Evolutionary conservation across 345 rosid genomes (phyloP).

Genomic region (Brassica cretica): DNA sequence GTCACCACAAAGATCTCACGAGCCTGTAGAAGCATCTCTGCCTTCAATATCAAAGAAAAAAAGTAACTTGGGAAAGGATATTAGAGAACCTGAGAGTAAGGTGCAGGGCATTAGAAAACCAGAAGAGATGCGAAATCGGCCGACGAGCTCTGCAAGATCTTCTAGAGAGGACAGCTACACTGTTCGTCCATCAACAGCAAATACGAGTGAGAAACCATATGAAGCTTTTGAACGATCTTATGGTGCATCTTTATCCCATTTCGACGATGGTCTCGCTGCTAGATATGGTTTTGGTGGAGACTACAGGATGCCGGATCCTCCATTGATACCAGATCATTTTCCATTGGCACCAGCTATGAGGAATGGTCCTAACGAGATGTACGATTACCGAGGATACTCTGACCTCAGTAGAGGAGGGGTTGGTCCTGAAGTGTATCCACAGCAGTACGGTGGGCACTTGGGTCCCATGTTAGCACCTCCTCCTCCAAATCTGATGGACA

Average conservation of each 20-base stretch:
- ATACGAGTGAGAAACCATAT: conserved; percentile 24
- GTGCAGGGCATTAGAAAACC: conserved; percentile 15
- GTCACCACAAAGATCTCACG: conserved; percentile 32
- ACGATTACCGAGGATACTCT: conserved; percentile 37
- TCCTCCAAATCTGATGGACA: conserved; percentile 40
- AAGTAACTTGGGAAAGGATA: conserved; percentile 19
- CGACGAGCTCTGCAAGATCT: conserved; percentile 25
- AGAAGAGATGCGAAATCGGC: conserved; percentile 27
- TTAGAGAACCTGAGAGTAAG: conserved; percentile 24
- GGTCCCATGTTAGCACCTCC: conserved; percentile 43
- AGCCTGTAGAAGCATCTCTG: conserved; percentile 28
- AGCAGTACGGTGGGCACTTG: conserved; percentile 34
- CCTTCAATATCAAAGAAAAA: conserved; percentile 27
- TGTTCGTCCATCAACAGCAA: conserved; percentile 27
- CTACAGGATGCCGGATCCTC: conserved; percentile 34
- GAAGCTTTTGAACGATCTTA: conserved; percentile 38
- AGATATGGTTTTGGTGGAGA: conserved; percentile 35
- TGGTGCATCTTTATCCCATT: conserved; percentile 32
- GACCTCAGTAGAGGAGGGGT: conserved; percentile 32
- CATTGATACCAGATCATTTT: conserved; percentile 36
- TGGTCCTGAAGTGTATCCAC: conserved; percentile 38
- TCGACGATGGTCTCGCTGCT: conserved; percentile 42
- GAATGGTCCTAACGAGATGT: conserved; percentile 31
- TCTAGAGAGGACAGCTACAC: conserved; percentile 25
- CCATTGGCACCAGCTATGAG: conserved; percentile 22